Conservation (phyloP, 768 basidiomycete genomes). For the Macrolepiota albuminosa region DNA sequence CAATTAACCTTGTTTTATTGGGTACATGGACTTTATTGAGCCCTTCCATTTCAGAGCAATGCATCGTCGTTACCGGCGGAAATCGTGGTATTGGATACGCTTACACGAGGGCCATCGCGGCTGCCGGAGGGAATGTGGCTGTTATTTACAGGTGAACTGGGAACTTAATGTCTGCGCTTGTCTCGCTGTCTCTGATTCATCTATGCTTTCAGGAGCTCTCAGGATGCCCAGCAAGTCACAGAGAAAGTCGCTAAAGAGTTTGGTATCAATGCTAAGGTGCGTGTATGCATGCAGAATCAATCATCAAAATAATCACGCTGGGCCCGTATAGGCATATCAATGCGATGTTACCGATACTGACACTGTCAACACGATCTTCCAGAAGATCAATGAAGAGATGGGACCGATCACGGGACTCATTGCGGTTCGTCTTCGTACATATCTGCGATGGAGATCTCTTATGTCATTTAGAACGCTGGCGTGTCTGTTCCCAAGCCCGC, state of each 20-base stretch:
- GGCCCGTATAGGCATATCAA: slow-evolving; percentile 45
- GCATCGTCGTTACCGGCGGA: slow-evolving; percentile 57
- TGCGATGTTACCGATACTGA: slow-evolving; percentile 56
- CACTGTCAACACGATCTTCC: slow-evolving; percentile 38
- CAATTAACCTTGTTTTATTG: not conserved
- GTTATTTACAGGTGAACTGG: slow-evolving; percentile 49
- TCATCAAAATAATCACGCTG: not conserved
- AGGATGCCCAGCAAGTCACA: slow-evolving; percentile 45
- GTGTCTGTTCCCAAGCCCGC: slow-evolving; percentile 61
- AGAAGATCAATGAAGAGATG: slow-evolving; percentile 44
- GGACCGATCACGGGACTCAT: slow-evolving; percentile 49
- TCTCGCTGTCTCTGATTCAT: not conserved
- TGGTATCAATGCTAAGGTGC: slow-evolving; percentile 36
- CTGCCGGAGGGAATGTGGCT: slow-evolving; percentile 53
- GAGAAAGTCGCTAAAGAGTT: slow-evolving; percentile 42
- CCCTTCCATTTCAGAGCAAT: slow-evolving; percentile 28
- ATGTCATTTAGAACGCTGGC: slow-evolving; percentile 46
- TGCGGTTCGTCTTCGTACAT: slow-evolving; percentile 35
- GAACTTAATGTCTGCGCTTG: not conserved
- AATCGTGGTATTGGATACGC: slow-evolving; percentile 59
- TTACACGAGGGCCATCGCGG: slow-evolving; percentile 46
- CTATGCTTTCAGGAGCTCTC: slow-evolving; percentile 33
- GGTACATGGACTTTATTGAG: not conserved
- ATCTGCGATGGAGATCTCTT: not conserved
- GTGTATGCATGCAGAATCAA: slow-evolving; percentile 7